A percentile compares a stretch with the other conserved stretches of the same genome.
These are phyloP conservation scores for Bathelium albidoporum DNA, from an alignment of 495 filamentous ascomycete species.

Conservation along the genomic window DNA sequence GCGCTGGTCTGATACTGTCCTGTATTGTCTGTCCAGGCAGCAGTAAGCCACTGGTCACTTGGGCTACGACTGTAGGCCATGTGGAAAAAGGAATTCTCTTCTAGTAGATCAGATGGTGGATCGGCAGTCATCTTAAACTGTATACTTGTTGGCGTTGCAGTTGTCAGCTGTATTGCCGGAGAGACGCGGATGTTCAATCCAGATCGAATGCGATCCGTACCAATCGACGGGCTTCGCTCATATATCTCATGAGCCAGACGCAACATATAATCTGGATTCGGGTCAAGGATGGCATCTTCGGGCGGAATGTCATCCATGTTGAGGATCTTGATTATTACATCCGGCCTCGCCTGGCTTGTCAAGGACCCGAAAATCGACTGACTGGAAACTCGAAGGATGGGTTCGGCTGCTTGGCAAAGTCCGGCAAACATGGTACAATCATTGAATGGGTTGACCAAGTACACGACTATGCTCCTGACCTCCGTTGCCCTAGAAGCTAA, in stretches of 20 bases:
- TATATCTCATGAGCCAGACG: slow-evolving; percentile 77
- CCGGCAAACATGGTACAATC: slow-evolving; percentile 55
- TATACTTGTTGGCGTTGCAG: slow-evolving; percentile 57
- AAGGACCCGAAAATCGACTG: slow-evolving; percentile 12
- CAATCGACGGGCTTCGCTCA: slow-evolving; percentile 57
- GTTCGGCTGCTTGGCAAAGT: slow-evolving; percentile 68
- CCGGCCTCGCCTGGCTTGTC: slow-evolving; percentile 18
- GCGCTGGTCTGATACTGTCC: slow-evolving; percentile 67
- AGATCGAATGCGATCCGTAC: slow-evolving; percentile 35
- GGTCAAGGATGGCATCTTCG: slow-evolving; percentile 52
- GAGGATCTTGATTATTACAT: slow-evolving; percentile 75
- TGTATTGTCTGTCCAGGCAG: slow-evolving; percentile 82
- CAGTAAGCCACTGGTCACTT: slow-evolving; percentile 78
- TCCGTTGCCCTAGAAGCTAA: neutral
- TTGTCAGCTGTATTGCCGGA: slow-evolving; percentile 67
- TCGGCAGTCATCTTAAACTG: slow-evolving; percentile 65
- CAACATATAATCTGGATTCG: slow-evolving; percentile 53
- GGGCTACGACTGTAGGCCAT: slow-evolving; percentile 73
- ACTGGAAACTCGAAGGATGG: slow-evolving; percentile 61
- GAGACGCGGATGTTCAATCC: slow-evolving; percentile 38
- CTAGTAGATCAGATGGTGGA: slow-evolving; percentile 62
- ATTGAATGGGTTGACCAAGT: slow-evolving; percentile 69
- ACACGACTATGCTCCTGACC: slow-evolving; percentile 48
- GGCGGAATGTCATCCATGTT: slow-evolving; percentile 62
- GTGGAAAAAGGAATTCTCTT: slow-evolving; percentile 76